phyloP scores from a whole-genome alignment of 2,329 filamentous ascomycete genomes.

The Pleurostoma richardsiae region DNA sequence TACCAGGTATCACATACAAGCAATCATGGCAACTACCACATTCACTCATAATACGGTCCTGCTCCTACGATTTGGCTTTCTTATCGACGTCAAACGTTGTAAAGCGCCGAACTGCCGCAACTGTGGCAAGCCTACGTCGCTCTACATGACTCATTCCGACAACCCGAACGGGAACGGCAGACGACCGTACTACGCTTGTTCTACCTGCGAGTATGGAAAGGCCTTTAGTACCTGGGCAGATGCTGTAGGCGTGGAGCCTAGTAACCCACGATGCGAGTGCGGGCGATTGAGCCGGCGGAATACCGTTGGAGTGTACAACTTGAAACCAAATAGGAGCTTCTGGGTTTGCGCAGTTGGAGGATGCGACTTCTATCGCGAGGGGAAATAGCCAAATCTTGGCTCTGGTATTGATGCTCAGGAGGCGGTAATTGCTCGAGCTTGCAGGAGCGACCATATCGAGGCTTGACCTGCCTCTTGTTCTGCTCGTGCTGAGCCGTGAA shows the following conservation, averaged over 20 bases:
- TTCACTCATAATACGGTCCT: not conserved
- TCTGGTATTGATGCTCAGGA: too few relatives aligned
- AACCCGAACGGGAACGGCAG: not conserved
- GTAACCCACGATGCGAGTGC: not conserved
- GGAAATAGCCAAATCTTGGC: not conserved
- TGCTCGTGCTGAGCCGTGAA: too few relatives aligned
- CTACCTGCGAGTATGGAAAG: not conserved
- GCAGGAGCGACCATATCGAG: too few relatives aligned
- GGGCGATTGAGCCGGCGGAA: not conserved
- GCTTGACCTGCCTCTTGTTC: too few relatives aligned
- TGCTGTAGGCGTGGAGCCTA: not conserved
- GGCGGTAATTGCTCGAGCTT: too few relatives aligned
- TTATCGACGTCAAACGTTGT: not conserved
- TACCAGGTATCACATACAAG: not conserved
- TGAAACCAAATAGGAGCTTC: not conserved
- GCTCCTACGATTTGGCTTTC: not conserved
- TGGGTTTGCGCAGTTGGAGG: not conserved
- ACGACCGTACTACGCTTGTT: not conserved
- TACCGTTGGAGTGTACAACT: not conserved
- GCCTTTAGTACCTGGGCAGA: not conserved
- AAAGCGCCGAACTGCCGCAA: not conserved
- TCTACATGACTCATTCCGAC: slow-evolving; percentile 15
- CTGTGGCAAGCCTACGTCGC: slow-evolving; percentile 2
- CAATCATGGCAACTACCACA: not conserved
- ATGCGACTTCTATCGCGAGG: not conserved